These are phyloP conservation scores for Populus pruinosa DNA, from an alignment of 345 rosid genomes.

Conservation along the genomic window DNA sequence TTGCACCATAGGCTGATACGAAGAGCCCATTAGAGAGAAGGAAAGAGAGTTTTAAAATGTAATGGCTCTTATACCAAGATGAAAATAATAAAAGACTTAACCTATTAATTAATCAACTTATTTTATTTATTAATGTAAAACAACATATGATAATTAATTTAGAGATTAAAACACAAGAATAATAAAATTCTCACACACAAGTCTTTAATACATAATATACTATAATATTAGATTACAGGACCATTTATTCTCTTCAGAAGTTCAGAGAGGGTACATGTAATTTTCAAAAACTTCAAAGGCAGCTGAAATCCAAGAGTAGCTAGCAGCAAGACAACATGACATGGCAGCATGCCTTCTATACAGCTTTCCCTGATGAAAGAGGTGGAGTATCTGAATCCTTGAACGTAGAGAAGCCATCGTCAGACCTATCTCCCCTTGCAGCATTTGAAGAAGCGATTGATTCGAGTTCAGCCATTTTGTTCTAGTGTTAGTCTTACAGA, in stretches of 20 bases:
- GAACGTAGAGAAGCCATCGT: slow-evolving; percentile 5
- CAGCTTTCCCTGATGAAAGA: slow-evolving; percentile 6
- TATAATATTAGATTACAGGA: too few relatives aligned
- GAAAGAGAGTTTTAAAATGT: too few relatives aligned
- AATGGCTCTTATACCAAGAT: too few relatives aligned
- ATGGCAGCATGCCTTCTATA: background rate
- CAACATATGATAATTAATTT: too few relatives aligned
- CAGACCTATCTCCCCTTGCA: slow-evolving; percentile 46
- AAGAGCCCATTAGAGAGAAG: too few relatives aligned
- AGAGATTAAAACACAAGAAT: too few relatives aligned
- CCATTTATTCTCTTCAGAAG: background rate
- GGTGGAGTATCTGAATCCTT: slow-evolving; percentile 31
- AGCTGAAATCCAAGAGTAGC: background rate
- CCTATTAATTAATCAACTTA: too few relatives aligned
- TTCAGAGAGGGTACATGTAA: background rate
- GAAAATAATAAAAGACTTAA: too few relatives aligned
- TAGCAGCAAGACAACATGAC: background rate
- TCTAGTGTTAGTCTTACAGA: slow-evolving; percentile 42
- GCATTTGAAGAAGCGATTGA: slow-evolving; percentile 34
- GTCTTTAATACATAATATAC: too few relatives aligned
- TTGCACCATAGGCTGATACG: too few relatives aligned
- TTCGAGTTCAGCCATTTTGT: slow-evolving; percentile 57
- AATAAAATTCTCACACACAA: too few relatives aligned
- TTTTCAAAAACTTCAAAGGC: background rate
- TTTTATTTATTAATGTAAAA: too few relatives aligned